These are phyloP conservation scores for Boletus subluridellus DNA, from an alignment of 1,284 basidiomycete species.

Conservation along the genomic window DNA sequence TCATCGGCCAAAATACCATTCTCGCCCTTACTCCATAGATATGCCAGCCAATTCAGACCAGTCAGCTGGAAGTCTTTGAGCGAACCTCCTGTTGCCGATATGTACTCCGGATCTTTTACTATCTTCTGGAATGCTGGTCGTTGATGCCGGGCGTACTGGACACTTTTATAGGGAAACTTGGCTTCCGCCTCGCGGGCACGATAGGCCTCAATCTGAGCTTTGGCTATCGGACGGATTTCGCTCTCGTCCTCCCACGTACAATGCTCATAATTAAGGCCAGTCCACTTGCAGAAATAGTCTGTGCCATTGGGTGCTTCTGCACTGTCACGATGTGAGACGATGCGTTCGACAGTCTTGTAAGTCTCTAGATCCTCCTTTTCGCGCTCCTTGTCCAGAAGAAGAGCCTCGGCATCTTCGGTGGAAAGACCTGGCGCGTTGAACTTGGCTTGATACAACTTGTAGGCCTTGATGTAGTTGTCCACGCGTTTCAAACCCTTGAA, in stretches of 20 bases:
- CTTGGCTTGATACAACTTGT: constrained; percentile 71
- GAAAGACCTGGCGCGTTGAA: constrained; percentile 67
- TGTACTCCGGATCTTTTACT: constrained; percentile 87
- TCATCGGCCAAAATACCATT: constrained; percentile 99
- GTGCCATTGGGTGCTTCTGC: constrained; percentile 53
- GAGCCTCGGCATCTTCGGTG: constrained; percentile 86
- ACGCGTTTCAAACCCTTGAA: constrained; percentile 95
- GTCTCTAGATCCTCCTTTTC: constrained; percentile 87
- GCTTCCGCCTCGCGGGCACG: constrained; percentile 73
- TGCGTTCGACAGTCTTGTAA: constrained; percentile 89
- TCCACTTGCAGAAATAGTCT: constrained; percentile 99
- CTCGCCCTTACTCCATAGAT: constrained; percentile 91
- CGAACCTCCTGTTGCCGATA: constrained; percentile 71
- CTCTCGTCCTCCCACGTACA: constrained; percentile 93
- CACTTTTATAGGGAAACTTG: constrained; percentile 86
- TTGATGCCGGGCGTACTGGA: constrained; percentile 61
- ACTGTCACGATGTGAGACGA: constrained; percentile 80
- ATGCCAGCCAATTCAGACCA: constrained; percentile 97
- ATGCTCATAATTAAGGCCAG: constrained; percentile 88
- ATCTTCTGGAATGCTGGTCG: constrained; percentile 87
- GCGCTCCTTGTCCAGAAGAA: constrained; percentile 86
- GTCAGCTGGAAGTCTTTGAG: constrained; percentile 99
- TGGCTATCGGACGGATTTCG: constrained; percentile 74
- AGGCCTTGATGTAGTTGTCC: constrained; percentile 96
- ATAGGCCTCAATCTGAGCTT: constrained; percentile 78